Base-by-base conservation (phyloP, 768 basidiomycete species). In the Agaricus sinodeliciosus region DNA sequence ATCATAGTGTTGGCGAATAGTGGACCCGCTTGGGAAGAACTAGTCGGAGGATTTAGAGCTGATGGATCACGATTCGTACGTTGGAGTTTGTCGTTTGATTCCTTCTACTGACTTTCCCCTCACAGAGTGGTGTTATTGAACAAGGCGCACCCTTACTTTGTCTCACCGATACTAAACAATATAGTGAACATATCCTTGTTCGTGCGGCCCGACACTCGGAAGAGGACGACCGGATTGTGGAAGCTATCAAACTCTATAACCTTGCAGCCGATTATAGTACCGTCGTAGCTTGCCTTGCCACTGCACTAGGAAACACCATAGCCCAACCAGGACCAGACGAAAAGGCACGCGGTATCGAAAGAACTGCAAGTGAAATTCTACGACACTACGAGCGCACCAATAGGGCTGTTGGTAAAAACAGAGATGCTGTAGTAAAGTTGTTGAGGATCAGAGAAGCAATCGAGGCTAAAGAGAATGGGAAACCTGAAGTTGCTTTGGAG, bases 221-320 rank as follows among this genome's bases (percentile, higher is more conserved):
- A 62, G 79, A 87, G 49, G 93, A 93, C 61, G 85, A 91, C 61
- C 86, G 89, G 28, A 76, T 90, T 36, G 77, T 85, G 1, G 93
- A 97, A 65, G 93, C 94, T 2, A 93, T 98, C 72, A 92, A 94
- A 64, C 73, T 99, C 41, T 97, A 93, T 72, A 94, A 97, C 69
- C 82, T 97, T 35, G 94, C 94, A 1, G 90, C 90, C 31, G 89
- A 94, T 57, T 93, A 94, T 64, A 70, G 79, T 12, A 91, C 90
- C 22, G 95, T 98, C 50, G 81, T 97, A 39, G 76, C 82, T 6
- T 90, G 90, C 49, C 85, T 98, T 34, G 91, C 92, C 12, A 82
- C 84, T 51, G 90, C 91, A 2, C 76, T 99, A 2, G 92, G 94
- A 13, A 87, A 85, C 62, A 86, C 89, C 0, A 75, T 97, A 44